Conservation (phyloP, 2,329 filamentous ascomycete genomes). For the Gaeumannomyces sp. region DNA sequence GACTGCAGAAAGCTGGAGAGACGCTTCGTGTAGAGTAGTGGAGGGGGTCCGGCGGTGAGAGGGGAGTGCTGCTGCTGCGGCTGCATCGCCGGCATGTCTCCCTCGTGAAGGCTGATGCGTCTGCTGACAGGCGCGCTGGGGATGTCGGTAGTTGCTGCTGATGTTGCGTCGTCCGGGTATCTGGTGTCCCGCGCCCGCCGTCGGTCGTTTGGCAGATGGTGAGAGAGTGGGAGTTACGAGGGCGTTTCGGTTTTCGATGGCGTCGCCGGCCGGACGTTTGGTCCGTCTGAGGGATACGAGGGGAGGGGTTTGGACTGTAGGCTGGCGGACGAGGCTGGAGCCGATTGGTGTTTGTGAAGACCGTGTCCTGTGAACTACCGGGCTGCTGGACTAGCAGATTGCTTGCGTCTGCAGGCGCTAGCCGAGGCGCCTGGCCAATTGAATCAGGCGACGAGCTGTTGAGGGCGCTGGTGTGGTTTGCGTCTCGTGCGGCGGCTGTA, state of each 20-base stretch:
- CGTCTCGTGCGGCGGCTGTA: too few species aligned
- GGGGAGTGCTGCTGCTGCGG: neutral
- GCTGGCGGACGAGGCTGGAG: too few species aligned
- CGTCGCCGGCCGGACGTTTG: neutral
- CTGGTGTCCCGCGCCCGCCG: neutral
- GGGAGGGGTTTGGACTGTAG: neutral
- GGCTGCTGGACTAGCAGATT: neutral
- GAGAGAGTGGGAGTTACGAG: too few species aligned
- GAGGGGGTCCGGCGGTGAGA: constrained; percentile 27
- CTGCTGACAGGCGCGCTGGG: neutral
- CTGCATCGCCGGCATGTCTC: neutral
- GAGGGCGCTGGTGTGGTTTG: too few species aligned
- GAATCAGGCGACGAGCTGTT: neutral
- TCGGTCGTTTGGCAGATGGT: neutral
- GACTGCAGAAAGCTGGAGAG: constrained; percentile 55
- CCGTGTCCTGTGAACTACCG: neutral
- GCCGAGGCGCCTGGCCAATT: neutral
- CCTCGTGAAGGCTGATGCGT: neutral
- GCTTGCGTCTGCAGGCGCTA: neutral
- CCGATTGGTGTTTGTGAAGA: neutral
- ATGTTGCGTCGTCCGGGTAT: neutral
- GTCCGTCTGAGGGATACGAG: neutral
- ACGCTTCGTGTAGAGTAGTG: constrained; percentile 59
- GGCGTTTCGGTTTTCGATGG: neutral
- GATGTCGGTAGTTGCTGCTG: neutral